Evolutionary conservation across 2,329 filamentous ascomycete species (phyloP).

Genomic region (Claviceps capensis): DNA sequence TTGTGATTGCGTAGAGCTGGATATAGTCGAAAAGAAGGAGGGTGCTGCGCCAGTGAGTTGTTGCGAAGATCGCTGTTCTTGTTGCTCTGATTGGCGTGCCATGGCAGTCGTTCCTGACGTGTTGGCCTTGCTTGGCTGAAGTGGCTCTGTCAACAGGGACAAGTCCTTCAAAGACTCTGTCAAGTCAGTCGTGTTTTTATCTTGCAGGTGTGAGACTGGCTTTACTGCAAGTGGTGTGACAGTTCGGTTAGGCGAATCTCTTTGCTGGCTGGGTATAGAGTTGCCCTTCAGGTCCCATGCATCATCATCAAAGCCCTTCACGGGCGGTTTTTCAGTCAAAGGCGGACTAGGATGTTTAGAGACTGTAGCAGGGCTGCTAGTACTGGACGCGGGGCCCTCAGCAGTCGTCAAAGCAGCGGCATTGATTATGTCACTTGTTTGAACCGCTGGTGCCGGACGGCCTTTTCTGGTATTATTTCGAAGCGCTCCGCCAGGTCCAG

Average conservation of each 20-base stretch:
- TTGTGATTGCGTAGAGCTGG: constrained; percentile 28
- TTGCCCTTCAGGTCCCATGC: constrained; percentile 78
- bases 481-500: constrained; percentile 78
- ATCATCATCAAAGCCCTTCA: constrained; percentile 78
- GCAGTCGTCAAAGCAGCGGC: constrained; percentile 67
- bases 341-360: constrained; percentile 12
- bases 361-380: constrained; percentile 12
- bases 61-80: constrained; percentile 22
- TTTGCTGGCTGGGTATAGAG: constrained; percentile 41
- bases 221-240: constrained; percentile 8
- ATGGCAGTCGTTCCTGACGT: constrained; percentile 14
- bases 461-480: constrained; percentile 92
- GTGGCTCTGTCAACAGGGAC: constrained; percentile 37
- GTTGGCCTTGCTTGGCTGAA: constrained; percentile 34
- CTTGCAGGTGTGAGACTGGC: constrained; percentile 7
- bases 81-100: constrained; percentile 10
- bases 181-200: constrained; percentile 9
- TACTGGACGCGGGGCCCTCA: constrained; percentile 16
- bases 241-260: constrained; percentile 12
- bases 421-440: constrained; percentile 76
- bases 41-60: constrained; percentile 42
- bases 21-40: constrained; percentile 37
- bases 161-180: constrained; percentile 49
- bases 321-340: constrained; percentile 11
- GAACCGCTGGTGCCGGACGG: constrained; percentile 72